A percentile compares a stretch with the other conserved stretches of the same genome.
phyloP scores from a whole-genome alignment of 768 basidiomycete species.

The Gyrodon lividus region DNA sequence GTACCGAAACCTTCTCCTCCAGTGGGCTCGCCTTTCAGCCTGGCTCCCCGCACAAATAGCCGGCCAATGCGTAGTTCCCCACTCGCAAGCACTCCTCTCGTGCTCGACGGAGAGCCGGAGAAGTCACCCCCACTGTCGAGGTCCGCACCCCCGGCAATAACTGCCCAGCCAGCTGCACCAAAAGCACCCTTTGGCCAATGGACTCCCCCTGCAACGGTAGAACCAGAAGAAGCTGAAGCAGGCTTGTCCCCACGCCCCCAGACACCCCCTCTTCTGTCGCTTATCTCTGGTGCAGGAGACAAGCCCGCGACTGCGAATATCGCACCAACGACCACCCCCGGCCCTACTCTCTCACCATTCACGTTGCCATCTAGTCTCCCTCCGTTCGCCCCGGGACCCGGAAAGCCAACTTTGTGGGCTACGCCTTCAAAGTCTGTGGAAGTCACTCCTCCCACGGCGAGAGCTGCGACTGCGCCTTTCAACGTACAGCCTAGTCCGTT shows the following conservation, averaged over 20 bases:
- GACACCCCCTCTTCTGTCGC: conserved; percentile 48
- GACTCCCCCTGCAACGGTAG: conserved; percentile 21
- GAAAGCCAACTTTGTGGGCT: conserved; percentile 3
- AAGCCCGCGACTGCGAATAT: conserved; percentile 11
- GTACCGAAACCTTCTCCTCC: conserved; percentile 16
- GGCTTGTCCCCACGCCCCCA: conserved; percentile 35
- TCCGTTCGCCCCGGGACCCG: conserved; percentile 9
- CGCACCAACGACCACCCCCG: conserved; percentile 4
- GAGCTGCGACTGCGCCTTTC: conserved; percentile 8
- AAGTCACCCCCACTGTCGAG: conserved; percentile 14
- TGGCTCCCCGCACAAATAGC: conserved; percentile 46
- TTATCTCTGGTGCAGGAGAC: conserved; percentile 22
- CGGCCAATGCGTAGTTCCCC: conserved; percentile 78
- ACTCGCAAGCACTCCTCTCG: conserved; percentile 54
- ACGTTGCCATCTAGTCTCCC: conserved; percentile 7
- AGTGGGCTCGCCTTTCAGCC: conserved; percentile 40
- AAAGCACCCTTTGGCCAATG: conserved; percentile 37
- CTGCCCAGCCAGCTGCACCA: conserved; percentile 40
- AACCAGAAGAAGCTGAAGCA: conserved; percentile 22
- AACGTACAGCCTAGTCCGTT: conserved; percentile 13
- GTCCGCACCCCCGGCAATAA: conserved; percentile 16
- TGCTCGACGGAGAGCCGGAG: conserved; percentile 39
- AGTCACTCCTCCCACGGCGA: neutral
- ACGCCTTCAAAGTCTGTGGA: conserved; percentile 9
- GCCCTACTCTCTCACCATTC: conserved; percentile 9